These are phyloP conservation scores for Tillandsia leiboldiana DNA, from an alignment of 176 grass and related monocot genomes.

Conservation along the genomic window DNA sequence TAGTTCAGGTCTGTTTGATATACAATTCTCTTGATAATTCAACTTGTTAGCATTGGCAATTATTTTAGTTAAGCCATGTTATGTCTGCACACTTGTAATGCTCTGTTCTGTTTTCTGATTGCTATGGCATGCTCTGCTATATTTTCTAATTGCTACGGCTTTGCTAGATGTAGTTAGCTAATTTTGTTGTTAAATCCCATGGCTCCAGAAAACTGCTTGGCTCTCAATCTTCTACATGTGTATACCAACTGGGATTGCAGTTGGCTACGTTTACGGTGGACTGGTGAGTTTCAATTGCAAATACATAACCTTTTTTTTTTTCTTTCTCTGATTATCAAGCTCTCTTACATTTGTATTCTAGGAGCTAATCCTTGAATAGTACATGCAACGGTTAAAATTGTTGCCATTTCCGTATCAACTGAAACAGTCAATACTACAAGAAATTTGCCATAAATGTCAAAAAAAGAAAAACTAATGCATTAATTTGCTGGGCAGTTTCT, in stretches of 20 bases:
- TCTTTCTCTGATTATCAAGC: conserved; percentile 9
- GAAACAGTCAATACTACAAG: too few relatives aligned
- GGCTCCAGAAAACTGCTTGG: conserved; percentile 91
- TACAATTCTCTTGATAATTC: too few relatives aligned
- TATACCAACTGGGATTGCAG: conserved; percentile 91
- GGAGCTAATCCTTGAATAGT: too few relatives aligned
- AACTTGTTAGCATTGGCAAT: background rate
- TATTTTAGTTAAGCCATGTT: background rate
- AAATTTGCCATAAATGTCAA: too few relatives aligned
- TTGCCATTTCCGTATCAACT: too few relatives aligned
- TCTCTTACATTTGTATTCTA: background rate
- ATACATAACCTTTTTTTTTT: background rate
- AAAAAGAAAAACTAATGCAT: too few relatives aligned
- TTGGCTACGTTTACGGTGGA: conserved; percentile 95
- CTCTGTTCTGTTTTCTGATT: conserved; percentile 7
- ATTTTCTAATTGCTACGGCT: background rate
- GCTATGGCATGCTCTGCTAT: background rate
- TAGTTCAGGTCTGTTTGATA: too few relatives aligned
- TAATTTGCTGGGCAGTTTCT: too few relatives aligned
- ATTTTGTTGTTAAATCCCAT: conserved; percentile 29
- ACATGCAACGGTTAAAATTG: too few relatives aligned
- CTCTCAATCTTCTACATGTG: conserved; percentile 99
- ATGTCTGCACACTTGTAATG: too few relatives aligned
- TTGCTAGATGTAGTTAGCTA: conserved; percentile 16
- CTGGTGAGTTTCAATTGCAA: conserved; percentile 52